A percentile compares a stretch with the other conserved stretches of the same genome.
phyloP scores from a whole-genome alignment of 306 rosid genomes.

The Sesbania bispinosa region DNA sequence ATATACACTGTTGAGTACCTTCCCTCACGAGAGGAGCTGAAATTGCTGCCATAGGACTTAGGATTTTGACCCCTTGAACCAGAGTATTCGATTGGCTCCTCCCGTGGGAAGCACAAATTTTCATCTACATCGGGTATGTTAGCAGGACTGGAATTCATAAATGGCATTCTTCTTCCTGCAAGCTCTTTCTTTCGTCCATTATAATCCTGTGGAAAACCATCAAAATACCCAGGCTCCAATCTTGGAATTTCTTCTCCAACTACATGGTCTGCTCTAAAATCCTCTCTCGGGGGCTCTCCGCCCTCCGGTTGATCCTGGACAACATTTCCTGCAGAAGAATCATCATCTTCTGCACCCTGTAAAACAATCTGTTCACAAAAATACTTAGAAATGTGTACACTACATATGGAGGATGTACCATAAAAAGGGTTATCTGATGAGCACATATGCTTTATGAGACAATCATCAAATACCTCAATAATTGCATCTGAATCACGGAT shows the following conservation, averaged over 20 bases:
- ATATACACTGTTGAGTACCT: slow-evolving; percentile 47
- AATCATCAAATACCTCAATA: slow-evolving; percentile 73
- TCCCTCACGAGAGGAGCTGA: slow-evolving; percentile 47
- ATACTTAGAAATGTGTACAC: slow-evolving; percentile 24
- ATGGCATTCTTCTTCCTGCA: slow-evolving; percentile 53
- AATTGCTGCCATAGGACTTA: slow-evolving; percentile 34
- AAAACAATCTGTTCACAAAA: slow-evolving; percentile 76
- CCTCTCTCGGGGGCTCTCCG: slow-evolving; percentile 49
- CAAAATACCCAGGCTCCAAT: slow-evolving; percentile 46
- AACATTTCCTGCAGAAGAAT: slow-evolving; percentile 59
- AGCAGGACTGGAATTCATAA: slow-evolving; percentile 35
- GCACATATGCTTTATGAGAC: background rate
- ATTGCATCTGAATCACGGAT: slow-evolving; percentile 96
- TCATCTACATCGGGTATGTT: slow-evolving; percentile 45
- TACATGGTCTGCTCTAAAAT: slow-evolving; percentile 46
- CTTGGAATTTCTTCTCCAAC: slow-evolving; percentile 46
- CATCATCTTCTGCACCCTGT: slow-evolving; percentile 85
- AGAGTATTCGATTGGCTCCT: slow-evolving; percentile 41
- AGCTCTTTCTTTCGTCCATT: slow-evolving; percentile 51
- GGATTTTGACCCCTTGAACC: slow-evolving; percentile 45
- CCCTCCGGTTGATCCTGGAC: slow-evolving; percentile 52
- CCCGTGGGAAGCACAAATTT: slow-evolving; percentile 38
- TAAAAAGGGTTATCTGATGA: slow-evolving; percentile 10
- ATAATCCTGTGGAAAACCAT: slow-evolving; percentile 42
- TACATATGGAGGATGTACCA: background rate